Evolutionary conservation across 2,329 filamentous ascomycete genomes (phyloP).

Genomic region (Alternaria triticimaculans): DNA sequence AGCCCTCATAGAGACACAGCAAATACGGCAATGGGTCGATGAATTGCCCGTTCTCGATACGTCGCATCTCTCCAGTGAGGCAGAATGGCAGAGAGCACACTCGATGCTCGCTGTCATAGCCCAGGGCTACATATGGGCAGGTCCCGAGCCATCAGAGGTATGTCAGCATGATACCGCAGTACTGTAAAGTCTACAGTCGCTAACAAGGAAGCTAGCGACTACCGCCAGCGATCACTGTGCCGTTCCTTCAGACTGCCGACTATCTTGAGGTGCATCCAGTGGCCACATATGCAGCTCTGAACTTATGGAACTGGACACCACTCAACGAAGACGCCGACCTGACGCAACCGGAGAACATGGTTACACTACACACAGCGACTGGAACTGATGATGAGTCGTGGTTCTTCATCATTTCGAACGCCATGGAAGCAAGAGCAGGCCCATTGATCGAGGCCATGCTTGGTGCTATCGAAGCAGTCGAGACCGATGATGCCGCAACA

Average conservation of each 20-base stretch:
- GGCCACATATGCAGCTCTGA: constrained; percentile 44
- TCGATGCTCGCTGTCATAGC: constrained; percentile 73
- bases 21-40: constrained; percentile 75
- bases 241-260: constrained; percentile 36
- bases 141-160: constrained; percentile 72
- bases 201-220: constrained; percentile 30
- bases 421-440: constrained; percentile 60
- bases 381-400: constrained; percentile 46
- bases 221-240: constrained; percentile 39
- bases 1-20: constrained; percentile 74
- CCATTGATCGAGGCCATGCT: constrained; percentile 56
- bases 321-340: constrained; percentile 27
- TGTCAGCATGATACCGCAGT: not conserved
- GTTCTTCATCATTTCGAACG: constrained; percentile 61
- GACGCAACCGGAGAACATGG: constrained; percentile 38
- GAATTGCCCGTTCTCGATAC: constrained; percentile 77
- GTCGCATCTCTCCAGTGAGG: constrained; percentile 72
- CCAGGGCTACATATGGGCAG: constrained; percentile 83
- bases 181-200: not conserved
- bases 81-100: constrained; percentile 85
- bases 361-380: constrained; percentile 39
- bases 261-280: constrained; percentile 44
- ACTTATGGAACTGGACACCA: constrained; percentile 45
- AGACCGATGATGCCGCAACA: constrained; percentile 43
- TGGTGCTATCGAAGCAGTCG: constrained; percentile 55